Percentiles rank a stretch among this genome's conserved stretches.
Evolutionary conservation across 1,284 basidiomycete species (phyloP).

Genomic region (Agaricales sp.): DNA sequence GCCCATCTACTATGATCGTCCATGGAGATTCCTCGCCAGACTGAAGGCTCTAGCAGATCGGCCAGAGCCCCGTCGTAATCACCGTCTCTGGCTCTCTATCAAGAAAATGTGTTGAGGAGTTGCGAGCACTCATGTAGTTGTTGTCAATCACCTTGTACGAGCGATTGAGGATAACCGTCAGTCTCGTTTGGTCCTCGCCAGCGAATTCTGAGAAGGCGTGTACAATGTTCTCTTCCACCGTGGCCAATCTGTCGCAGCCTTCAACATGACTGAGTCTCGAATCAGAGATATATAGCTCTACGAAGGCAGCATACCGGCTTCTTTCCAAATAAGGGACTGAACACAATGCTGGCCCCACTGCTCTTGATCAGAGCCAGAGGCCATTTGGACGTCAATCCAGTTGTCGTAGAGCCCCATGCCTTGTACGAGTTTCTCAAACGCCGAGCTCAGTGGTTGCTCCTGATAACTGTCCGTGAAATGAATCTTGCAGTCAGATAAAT

Average conservation of each 20-base stretch:
- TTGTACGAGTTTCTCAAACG: slow-evolving; percentile 59
- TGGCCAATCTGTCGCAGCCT: slow-evolving; percentile 62
- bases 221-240: slow-evolving; percentile 59
- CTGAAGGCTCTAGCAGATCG: slow-evolving; percentile 53
- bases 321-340: slow-evolving; percentile 61
- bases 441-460: slow-evolving; percentile 63
- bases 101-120: slow-evolving; percentile 10
- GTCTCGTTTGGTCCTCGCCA: slow-evolving; percentile 46
- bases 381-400: slow-evolving; percentile 49
- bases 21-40: slow-evolving; percentile 57
- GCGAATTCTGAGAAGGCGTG: slow-evolving; percentile 52
- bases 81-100: slow-evolving; percentile 59
- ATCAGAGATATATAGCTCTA: background rate
- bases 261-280: background rate
- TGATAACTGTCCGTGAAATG: slow-evolving; percentile 18
- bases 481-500: background rate
- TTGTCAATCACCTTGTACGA: slow-evolving; percentile 45
- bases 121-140: slow-evolving; percentile 6
- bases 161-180: slow-evolving; percentile 51
- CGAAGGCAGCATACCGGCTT: slow-evolving; percentile 37
- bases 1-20: slow-evolving; percentile 62
- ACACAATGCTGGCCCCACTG: slow-evolving; percentile 65
- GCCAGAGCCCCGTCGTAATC: slow-evolving; percentile 49
- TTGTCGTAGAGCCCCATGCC: slow-evolving; percentile 61
- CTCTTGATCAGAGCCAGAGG: slow-evolving; percentile 39